Conservation (phyloP, 139 green algal genomes). For the Coelastrella sp. region DNA sequence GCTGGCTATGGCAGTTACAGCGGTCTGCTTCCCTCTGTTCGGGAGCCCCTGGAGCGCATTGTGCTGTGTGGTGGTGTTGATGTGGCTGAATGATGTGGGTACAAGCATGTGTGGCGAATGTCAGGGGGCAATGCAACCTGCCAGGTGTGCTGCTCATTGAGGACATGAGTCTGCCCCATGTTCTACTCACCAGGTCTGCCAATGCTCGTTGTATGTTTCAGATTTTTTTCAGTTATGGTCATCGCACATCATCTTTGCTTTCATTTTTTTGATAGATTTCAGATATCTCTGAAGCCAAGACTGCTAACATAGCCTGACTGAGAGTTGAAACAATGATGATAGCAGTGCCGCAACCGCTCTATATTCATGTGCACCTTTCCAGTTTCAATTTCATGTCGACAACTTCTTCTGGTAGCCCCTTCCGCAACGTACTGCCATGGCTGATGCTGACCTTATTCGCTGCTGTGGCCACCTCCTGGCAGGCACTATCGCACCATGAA, state of each 20-base stretch:
- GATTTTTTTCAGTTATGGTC: too few species aligned
- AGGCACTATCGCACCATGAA: not conserved
- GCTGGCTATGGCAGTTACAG: not conserved
- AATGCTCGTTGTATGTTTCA: too few species aligned
- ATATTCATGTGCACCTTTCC: too few species aligned
- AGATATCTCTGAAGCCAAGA: too few species aligned
- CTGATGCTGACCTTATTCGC: not conserved
- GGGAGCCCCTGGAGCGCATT: not conserved
- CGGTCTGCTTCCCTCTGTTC: not conserved
- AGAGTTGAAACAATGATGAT: too few species aligned
- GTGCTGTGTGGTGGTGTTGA: not conserved
- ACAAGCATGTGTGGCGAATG: not conserved
- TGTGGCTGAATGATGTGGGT: not conserved
- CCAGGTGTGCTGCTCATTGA: not conserved
- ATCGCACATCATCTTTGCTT: too few species aligned
- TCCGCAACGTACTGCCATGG: not conserved
- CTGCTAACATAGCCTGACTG: too few species aligned
- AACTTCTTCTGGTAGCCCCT: not conserved
- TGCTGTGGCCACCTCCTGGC: not conserved
- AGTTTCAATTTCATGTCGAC: too few species aligned
- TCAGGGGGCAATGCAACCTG: not conserved
- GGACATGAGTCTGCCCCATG: too few species aligned
- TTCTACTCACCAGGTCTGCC: too few species aligned
- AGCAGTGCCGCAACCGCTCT: too few species aligned
- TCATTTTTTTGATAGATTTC: too few species aligned